phyloP scores from a whole-genome alignment of 345 rosid genomes.

The Salix caprea region DNA sequence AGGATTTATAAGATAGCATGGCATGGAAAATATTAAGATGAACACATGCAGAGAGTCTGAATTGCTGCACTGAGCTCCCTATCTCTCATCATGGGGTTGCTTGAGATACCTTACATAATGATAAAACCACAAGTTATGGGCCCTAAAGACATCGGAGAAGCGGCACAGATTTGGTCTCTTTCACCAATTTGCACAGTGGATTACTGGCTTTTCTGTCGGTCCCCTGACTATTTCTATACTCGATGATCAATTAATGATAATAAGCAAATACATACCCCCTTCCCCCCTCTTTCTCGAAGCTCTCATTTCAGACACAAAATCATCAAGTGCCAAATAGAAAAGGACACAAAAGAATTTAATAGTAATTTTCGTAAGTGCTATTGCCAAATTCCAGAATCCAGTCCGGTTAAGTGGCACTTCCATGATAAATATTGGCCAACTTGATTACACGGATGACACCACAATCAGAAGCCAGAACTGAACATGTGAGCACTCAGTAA shows the following conservation, averaged over 20 bases:
- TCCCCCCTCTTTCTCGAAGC: too few relatives aligned
- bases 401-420: not conserved
- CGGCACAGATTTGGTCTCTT: not conserved
- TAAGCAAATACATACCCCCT: not conserved
- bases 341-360: not conserved
- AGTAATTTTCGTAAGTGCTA: not conserved
- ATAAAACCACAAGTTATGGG: not conserved
- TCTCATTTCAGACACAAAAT: not conserved
- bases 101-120: not conserved
- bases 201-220: not conserved
- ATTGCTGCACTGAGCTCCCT: not conserved
- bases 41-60: not conserved
- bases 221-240: not conserved
- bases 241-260: not conserved
- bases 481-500: not conserved
- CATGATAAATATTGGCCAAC: not conserved
- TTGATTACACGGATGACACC: not conserved
- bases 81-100: not conserved
- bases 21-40: not conserved
- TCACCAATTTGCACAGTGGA: not conserved
- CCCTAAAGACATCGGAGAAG: not conserved
- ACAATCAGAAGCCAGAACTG: not conserved
- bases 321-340: not conserved
- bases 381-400: not conserved
- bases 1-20: not conserved